A percentile compares a stretch with the other conserved stretches of the same genome.
These are phyloP conservation scores for Ophiosphaerella korrae DNA, from an alignment of 2,329 filamentous ascomycete species.

Conservation along the genomic window DNA sequence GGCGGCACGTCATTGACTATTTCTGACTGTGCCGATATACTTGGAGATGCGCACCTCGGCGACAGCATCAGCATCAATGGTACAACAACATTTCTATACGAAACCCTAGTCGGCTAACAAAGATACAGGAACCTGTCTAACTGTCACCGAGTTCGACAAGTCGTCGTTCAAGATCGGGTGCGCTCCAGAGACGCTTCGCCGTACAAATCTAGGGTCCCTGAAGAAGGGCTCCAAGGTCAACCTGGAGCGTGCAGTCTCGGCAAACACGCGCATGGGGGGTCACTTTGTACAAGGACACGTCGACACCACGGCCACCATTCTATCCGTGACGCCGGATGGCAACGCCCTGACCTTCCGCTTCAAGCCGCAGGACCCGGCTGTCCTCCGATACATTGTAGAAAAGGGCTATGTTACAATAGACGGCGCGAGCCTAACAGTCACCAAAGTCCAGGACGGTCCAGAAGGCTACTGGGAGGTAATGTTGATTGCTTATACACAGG, in stretches of 20 bases:
- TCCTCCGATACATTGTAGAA: slow-evolving; percentile 88
- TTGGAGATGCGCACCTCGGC: slow-evolving; percentile 81
- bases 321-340: slow-evolving; percentile 76
- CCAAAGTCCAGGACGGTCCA: slow-evolving; percentile 76
- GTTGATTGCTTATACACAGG: slow-evolving; percentile 96
- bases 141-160: slow-evolving; percentile 74
- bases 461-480: slow-evolving; percentile 94
- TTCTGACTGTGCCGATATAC: slow-evolving; percentile 72
- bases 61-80: slow-evolving; percentile 97
- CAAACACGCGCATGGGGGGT: slow-evolving; percentile 92
- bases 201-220: slow-evolving; percentile 89
- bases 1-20: slow-evolving; percentile 92
- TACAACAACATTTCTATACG: slow-evolving; percentile 22
- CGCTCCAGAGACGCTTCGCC: slow-evolving; percentile 91
- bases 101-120: not conserved
- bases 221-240: slow-evolving; percentile 74
- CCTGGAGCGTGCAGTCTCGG: slow-evolving; percentile 89
- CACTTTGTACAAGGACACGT: slow-evolving; percentile 99
- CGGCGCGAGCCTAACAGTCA: slow-evolving; percentile 92
- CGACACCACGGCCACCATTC: slow-evolving; percentile 81
- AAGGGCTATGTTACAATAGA: slow-evolving; percentile 96
- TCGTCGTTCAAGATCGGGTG: slow-evolving; percentile 85
- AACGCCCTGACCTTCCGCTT: slow-evolving; percentile 90
- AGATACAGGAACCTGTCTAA: slow-evolving; percentile 76
- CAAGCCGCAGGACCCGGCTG: slow-evolving; percentile 67